Percentiles rank a stretch among this genome's conserved stretches.
These are phyloP conservation scores for Malus domestica DNA, from an alignment of 306 rosid species.

Conservation along the genomic window ASM211411v1 NC_041802.1:4168001-4168500, in stretches of 20 bases:
- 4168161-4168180: neutral
- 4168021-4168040: too few species aligned
- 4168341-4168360: neutral
- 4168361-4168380: too few species aligned
- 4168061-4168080: too few species aligned
- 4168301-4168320: neutral
- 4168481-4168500: too few species aligned
- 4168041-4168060: too few species aligned
- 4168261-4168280: neutral
- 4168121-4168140: neutral
- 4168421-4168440: too few species aligned
- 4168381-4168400: too few species aligned
- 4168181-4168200: neutral
- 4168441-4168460: too few species aligned
- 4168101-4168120: too few species aligned
- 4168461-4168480: too few species aligned
- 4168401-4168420: neutral
- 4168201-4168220: neutral
- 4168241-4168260: neutral
- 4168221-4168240: neutral
- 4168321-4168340: neutral
- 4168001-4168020: too few species aligned
- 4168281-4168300: neutral
- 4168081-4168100: too few species aligned
- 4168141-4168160: neutral